Conservation (phyloP, 2,329 filamentous ascomycete genomes). For the Teratosphaeriaceae sp. region DNA sequence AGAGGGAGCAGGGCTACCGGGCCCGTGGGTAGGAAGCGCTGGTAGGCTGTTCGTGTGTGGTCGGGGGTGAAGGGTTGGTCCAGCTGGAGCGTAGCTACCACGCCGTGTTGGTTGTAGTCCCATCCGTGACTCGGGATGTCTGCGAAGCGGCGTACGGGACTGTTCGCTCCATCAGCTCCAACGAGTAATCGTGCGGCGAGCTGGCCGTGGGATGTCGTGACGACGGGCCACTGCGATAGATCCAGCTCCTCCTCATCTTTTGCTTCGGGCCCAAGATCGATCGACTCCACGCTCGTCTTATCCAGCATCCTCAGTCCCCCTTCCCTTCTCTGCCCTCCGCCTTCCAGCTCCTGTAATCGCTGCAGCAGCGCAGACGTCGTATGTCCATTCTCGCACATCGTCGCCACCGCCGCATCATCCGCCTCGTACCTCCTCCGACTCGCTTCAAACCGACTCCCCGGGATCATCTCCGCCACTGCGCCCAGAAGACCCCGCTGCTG, state of each 20-base stretch:
- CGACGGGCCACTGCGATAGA: constrained; percentile 78
- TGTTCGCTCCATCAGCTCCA: constrained; percentile 91
- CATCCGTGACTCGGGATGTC: constrained; percentile 80
- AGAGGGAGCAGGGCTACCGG: constrained; percentile 88
- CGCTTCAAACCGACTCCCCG: constrained; percentile 20
- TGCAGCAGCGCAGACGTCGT: constrained; percentile 68
- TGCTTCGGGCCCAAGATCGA: constrained; percentile 61
- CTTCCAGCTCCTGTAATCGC: constrained; percentile 11
- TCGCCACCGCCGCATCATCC: constrained; percentile 57
- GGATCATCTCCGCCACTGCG: constrained; percentile 22
- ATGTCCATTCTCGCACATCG: constrained; percentile 95
- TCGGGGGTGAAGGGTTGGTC: constrained; percentile 24
- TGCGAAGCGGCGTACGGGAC: constrained; percentile 83
- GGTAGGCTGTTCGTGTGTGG: constrained; percentile 71
- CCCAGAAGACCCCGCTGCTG: constrained; percentile 18
- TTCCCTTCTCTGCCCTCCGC: constrained; percentile 47
- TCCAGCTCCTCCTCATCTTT: constrained; percentile 54
- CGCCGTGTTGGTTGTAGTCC: constrained; percentile 86
- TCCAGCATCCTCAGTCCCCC: constrained; percentile 62
- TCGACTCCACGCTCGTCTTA: constrained; percentile 70
- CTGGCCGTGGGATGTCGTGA: constrained; percentile 60
- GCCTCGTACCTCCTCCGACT: constrained; percentile 18
- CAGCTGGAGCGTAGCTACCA: constrained; percentile 81
- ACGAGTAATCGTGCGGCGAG: constrained; percentile 78
- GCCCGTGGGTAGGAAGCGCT: constrained; percentile 88